Evolutionary conservation across 176 grass and related monocot species (phyloP).

Genomic region (Thalia dealbata): DNA sequence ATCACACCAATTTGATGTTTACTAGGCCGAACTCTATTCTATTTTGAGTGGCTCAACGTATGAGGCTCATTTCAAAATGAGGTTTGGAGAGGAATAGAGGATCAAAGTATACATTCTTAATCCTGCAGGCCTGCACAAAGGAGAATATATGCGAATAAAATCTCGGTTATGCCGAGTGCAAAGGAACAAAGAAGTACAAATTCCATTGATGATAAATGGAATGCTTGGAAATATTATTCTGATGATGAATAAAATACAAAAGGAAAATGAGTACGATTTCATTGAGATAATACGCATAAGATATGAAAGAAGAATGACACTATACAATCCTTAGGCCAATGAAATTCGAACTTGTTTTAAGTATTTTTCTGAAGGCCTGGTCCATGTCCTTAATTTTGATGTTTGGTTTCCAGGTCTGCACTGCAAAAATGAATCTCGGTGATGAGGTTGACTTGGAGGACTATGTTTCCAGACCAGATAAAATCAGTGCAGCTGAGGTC

Average conservation of each 20-base stretch:
- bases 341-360: neutral
- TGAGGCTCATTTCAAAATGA: too few species aligned
- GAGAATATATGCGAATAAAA: too few species aligned
- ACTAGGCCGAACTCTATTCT: too few species aligned
- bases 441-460: conserved; percentile 98
- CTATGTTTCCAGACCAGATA: conserved; percentile 86
- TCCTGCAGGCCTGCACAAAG: too few species aligned
- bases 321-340: neutral
- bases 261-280: neutral
- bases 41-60: too few species aligned
- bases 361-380: neutral
- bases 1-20: too few species aligned
- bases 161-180: too few species aligned
- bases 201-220: neutral
- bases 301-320: neutral
- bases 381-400: neutral
- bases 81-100: too few species aligned
- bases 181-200: neutral
- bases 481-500: conserved; percentile 97
- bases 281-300: neutral
- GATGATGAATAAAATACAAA: neutral
- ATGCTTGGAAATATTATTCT: neutral
- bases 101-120: too few species aligned
- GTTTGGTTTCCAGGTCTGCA: conserved; percentile 55
- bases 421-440: conserved; percentile 95